Percentiles rank a stretch among this genome's conserved stretches.
Conservation (phyloP, 2,329 filamentous ascomycete species). For the Diaporthe ampelina region DNA sequence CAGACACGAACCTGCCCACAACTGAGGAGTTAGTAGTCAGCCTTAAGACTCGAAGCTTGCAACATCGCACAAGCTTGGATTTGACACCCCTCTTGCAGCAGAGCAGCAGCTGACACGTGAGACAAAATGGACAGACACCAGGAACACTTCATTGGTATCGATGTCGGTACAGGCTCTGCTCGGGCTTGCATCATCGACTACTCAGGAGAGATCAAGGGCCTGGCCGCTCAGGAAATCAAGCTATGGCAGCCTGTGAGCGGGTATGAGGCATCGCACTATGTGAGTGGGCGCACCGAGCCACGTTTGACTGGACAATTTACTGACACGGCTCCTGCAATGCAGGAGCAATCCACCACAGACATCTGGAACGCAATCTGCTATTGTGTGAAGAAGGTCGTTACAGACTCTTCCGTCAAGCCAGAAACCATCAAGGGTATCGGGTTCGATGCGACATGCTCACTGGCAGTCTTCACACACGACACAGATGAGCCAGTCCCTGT, state of each 20-base stretch:
- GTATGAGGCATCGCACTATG: slow-evolving; percentile 68
- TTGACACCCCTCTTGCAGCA: no score
- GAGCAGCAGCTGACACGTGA: slow-evolving; percentile 22
- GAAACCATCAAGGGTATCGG: slow-evolving; percentile 88
- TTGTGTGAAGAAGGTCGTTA: slow-evolving; percentile 86
- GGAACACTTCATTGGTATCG: slow-evolving; percentile 84
- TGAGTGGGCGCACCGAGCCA: slow-evolving; percentile 53
- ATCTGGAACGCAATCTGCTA: slow-evolving; percentile 97
- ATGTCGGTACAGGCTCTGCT: slow-evolving; percentile 96
- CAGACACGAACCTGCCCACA: slow-evolving; percentile 38
- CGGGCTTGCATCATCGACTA: slow-evolving; percentile 96
- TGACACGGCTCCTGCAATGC: background rate
- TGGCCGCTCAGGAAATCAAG: slow-evolving; percentile 82
- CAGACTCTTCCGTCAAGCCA: slow-evolving; percentile 83
- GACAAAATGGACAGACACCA: slow-evolving; percentile 47
- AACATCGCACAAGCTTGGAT: background rate
- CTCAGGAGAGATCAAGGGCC: slow-evolving; percentile 86
- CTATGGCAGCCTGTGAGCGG: slow-evolving; percentile 84
- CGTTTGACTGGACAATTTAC: background rate
- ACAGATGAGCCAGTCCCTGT: slow-evolving; percentile 93
- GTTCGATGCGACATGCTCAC: slow-evolving; percentile 98
- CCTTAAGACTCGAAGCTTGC: slow-evolving; percentile 9
- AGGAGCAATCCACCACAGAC: slow-evolving; percentile 97
- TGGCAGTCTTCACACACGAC: slow-evolving; percentile 89
- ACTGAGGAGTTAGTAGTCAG: slow-evolving; percentile 39